phyloP scores from a whole-genome alignment of 2,329 filamentous ascomycete species.

The Graphiopsis chlorocephala region DNA sequence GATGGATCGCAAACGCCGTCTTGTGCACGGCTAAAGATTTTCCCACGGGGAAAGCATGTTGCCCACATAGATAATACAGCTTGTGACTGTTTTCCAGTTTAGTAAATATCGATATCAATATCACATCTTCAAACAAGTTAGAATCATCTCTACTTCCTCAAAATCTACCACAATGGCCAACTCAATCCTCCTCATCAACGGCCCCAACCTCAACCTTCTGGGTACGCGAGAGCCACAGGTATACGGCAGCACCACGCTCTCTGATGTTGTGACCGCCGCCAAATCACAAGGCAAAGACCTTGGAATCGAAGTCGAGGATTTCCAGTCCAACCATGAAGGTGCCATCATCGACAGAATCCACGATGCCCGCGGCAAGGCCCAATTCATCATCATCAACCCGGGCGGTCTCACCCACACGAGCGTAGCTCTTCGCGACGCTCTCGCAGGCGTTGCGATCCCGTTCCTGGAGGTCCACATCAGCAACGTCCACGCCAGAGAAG shows the following conservation, averaged over 20 bases:
- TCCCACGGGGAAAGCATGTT: background rate
- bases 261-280: conserved; percentile 56
- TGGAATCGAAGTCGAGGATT: conserved; percentile 53
- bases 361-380: conserved; percentile 56
- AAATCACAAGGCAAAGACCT: conserved; percentile 50
- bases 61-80: background rate
- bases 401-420: conserved; percentile 74
- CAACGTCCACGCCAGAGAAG: conserved; percentile 70
- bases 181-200: conserved; percentile 70
- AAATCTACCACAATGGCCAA: conserved; percentile 28
- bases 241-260: conserved; percentile 68
- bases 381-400: conserved; percentile 73
- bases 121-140: background rate
- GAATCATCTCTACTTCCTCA: background rate
- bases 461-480: conserved; percentile 77
- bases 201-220: conserved; percentile 79
- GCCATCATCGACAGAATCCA: conserved; percentile 73
- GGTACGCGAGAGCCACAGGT: conserved; percentile 71
- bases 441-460: conserved; percentile 66
- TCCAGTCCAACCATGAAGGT: conserved; percentile 79
- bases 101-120: background rate
- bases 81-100: background rate
- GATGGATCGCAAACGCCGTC: background rate
- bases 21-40: conserved; percentile 5
- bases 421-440: conserved; percentile 71